Percentiles rank a stretch among this genome's conserved stretches.
phyloP scores from a whole-genome alignment of 192 early-diverging fungal species.

The Linnemannia exigua region DNA sequence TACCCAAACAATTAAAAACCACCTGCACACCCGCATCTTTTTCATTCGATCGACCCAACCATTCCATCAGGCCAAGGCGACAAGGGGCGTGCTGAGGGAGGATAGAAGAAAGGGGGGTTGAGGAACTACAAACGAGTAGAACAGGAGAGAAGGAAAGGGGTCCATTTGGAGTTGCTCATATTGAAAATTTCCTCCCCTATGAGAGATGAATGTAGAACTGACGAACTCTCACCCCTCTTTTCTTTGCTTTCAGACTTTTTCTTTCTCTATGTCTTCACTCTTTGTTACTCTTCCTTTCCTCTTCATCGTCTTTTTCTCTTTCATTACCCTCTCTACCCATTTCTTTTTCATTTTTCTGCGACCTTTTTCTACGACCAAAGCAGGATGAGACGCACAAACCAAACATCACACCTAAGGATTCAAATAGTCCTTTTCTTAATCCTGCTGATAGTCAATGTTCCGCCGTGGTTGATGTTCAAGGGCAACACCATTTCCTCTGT shows the following conservation, averaged over 20 bases:
- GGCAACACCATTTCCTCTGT: conserved; percentile 37
- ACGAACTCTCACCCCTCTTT: conserved; percentile 11
- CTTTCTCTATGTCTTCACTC: not conserved
- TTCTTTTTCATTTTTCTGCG: not conserved
- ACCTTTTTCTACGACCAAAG: not conserved
- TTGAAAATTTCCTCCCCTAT: not conserved
- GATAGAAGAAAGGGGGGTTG: not conserved
- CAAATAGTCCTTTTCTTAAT: conserved; percentile 8
- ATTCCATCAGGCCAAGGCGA: not conserved
- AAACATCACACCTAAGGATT: not conserved
- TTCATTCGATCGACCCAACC: too few relatives aligned
- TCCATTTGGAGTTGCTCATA: not conserved
- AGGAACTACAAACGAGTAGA: not conserved
- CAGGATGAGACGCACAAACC: conserved; percentile 7
- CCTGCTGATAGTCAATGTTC: conserved; percentile 20
- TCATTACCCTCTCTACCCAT: not conserved
- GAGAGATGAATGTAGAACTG: not conserved
- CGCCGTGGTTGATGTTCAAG: conserved; percentile 42
- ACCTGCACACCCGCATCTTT: too few relatives aligned
- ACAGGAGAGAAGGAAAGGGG: not conserved
- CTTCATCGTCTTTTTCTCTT: not conserved
- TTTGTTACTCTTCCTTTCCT: not conserved
- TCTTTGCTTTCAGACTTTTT: not conserved
- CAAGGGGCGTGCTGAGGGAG: not conserved
- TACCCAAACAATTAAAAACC: not conserved